These are phyloP conservation scores for Pyrenophora tritici-repentis DNA, from an alignment of 2,329 filamentous ascomycete genomes.

Conservation along the genomic window DNA sequence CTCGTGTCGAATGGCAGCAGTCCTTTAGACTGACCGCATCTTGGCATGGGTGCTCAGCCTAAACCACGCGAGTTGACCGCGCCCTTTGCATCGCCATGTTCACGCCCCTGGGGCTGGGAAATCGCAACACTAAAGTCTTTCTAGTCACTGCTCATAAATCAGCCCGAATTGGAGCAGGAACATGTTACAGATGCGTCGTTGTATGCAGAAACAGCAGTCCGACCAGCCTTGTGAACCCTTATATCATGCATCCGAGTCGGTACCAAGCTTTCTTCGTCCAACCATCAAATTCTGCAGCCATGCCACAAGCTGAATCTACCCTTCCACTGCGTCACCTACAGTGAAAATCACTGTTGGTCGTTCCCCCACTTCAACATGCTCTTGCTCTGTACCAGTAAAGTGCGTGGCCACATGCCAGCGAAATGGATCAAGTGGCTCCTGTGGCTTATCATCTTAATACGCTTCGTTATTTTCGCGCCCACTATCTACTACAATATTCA, in stretches of 20 bases:
- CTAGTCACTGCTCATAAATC: not conserved
- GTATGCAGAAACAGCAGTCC: not conserved
- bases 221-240: no score
- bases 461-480: slow-evolving; percentile 11
- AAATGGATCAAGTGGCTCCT: no score
- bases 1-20: slow-evolving; percentile 1
- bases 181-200: not conserved
- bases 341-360: no score
- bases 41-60: slow-evolving; percentile 9
- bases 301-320: no score
- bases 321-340: no score
- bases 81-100: not conserved
- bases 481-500: slow-evolving; percentile 3
- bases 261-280: no score
- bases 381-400: not conserved
- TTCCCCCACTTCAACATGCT: no score
- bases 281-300: no score
- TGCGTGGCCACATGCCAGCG: not conserved
- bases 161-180: not conserved
- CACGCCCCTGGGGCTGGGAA: not conserved
- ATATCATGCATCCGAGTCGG: no score
- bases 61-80: slow-evolving; percentile 7
- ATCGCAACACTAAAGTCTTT: not conserved
- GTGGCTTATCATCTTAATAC: not conserved
- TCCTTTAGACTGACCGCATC: slow-evolving; percentile 15